Base-by-base conservation (phyloP, 2,329 filamentous ascomycete species). In the Westerdykella aurantiaca region DNA sequence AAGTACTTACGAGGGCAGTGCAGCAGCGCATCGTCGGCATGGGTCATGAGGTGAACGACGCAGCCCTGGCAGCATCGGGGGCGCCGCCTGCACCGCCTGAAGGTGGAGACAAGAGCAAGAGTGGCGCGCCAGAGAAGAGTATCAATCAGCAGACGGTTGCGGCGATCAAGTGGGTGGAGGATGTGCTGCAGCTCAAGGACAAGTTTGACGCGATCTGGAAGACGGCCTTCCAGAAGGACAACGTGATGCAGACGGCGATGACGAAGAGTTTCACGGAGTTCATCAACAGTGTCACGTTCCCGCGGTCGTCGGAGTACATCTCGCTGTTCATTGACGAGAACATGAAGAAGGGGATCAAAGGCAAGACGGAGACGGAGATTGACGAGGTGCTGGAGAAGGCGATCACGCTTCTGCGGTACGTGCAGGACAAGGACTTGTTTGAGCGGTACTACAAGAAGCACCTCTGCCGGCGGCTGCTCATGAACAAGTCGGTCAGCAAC, bases 371-470 rank as follows among this genome's bases (percentile, higher is more conserved):
- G 57, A 77, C 76, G 22, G 91, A 97, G 61, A 80, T 96, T 12
- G 91, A 97, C 57, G 67, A 72, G 6, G 80, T 95, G 1, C 73
- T 97, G 34, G 90, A 96, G 46, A 95, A 93, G 63, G 90, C 90
- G 11, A 94, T 95, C 48, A 81, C 85, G 0, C 74, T 98, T 6
- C 78, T 98, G 41, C 83, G 89, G 37, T 96, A 95, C 56, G 79
- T 98, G 31, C 81, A 83, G 43, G 91, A 97, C 60, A 93, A 91
- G 69, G 93, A 98, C 63, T 76, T 95, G 54, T 96, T 98, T 59
- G 91, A 98, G 71, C 82, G 86, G 4, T 98, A 98, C 68, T 97
- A 98, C 73, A 95, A 97, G 73, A 95, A 95, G 64, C 93, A 98
- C 69, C 77, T 98, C 18, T 91, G 88, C 37, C 85, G 88, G 47